Conservation (phyloP, 2,329 filamentous ascomycete genomes). For the Chrysoporthe puriensis region DNA sequence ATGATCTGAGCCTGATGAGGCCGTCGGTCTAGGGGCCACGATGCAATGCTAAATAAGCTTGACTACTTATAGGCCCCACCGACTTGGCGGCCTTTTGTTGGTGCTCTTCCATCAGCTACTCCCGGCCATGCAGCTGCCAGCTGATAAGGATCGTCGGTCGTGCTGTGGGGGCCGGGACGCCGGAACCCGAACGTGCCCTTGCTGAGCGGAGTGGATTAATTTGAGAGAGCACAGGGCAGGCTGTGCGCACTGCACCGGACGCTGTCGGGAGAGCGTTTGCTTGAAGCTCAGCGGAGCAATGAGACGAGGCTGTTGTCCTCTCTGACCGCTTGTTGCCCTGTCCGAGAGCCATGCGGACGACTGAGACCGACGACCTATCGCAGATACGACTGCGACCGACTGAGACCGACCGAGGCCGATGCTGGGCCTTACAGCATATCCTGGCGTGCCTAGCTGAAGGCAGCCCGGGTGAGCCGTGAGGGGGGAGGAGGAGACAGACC, state of each 20-base stretch:
- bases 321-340: not conserved
- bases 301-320: not conserved
- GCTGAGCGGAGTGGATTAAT: constrained; percentile 1
- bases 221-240: not conserved
- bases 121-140: not conserved
- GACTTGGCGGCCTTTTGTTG: not conserved
- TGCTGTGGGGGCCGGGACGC: constrained; percentile 3
- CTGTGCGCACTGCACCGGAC: not conserved
- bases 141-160: constrained; percentile 11
- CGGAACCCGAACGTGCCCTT: not conserved
- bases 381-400: not conserved
- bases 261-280: not conserved
- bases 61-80: not conserved
- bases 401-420: not conserved
- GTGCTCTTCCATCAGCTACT: not conserved
- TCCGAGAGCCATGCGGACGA: not conserved
- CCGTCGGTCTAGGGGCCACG: constrained; percentile 6
- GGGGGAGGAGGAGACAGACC: not conserved
- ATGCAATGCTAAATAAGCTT: constrained; percentile 1
- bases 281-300: not conserved
- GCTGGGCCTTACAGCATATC: not conserved
- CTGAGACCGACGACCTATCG: not conserved
- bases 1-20: constrained; percentile 6
- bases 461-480: not conserved
- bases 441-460: not conserved